These are phyloP conservation scores for Skeletonema tropicum DNA, from an alignment of 108 stramenopile genomes.

Conservation along the genomic window DNA sequence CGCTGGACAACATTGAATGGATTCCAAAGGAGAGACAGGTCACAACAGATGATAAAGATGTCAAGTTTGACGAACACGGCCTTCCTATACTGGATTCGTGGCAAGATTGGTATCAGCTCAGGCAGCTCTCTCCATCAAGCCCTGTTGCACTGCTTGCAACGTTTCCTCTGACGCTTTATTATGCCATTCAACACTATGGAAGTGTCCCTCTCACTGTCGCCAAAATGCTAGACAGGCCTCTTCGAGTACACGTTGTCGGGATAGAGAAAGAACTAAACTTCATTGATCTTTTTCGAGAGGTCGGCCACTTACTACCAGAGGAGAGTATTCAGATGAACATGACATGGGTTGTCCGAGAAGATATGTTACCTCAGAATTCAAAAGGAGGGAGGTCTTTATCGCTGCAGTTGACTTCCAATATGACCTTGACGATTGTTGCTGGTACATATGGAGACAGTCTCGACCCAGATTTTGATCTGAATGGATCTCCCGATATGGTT, in stretches of 20 bases:
- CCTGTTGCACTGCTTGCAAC: constrained; percentile 76
- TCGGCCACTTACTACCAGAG: constrained; percentile 64
- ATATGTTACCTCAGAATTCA: constrained; percentile 72
- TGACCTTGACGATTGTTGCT: constrained; percentile 54
- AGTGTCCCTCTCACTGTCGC: constrained; percentile 77
- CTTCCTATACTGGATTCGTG: constrained; percentile 61
- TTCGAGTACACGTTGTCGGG: constrained; percentile 84
- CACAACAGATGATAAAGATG: constrained; percentile 35
- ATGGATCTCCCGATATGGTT: constrained; percentile 88
- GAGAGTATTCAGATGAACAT: constrained; percentile 70
- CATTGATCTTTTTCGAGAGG: constrained; percentile 81
- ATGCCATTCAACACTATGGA: constrained; percentile 70
- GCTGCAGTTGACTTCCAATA: constrained; percentile 48
- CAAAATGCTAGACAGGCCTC: constrained; percentile 72
- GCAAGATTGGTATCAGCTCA: constrained; percentile 80
- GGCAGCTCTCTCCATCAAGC: constrained; percentile 61
- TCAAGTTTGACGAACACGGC: constrained; percentile 45
- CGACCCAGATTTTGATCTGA: constrained; percentile 87
- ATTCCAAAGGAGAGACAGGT: constrained; percentile 62
- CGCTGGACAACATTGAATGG: constrained; percentile 46
- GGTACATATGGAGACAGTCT: constrained; percentile 80
- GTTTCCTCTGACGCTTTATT: constrained; percentile 85
- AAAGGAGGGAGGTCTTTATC: constrained; percentile 29
- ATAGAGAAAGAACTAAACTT: constrained; percentile 91
- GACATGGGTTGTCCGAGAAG: constrained; percentile 76